Evolutionary conservation across 2,329 filamentous ascomycete genomes (phyloP), one percentile per base, ranked within the genome.

Genomic region (Botrytis galanthina): DNA sequence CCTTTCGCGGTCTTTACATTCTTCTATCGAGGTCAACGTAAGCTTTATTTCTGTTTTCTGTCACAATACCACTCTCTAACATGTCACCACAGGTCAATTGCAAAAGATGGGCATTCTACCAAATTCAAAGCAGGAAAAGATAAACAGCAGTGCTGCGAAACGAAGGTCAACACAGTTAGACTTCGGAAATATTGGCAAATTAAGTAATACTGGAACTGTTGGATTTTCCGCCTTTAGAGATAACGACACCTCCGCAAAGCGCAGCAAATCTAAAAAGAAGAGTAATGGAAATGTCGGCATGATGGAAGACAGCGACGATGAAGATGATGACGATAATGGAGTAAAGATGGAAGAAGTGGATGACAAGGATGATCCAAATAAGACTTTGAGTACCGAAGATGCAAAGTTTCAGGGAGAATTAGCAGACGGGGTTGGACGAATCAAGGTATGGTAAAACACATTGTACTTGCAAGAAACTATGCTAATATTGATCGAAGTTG

Each of bases 1-100:
- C 96, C 97, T 5, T 99, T 97, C 83, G 96, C 96, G 6, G 92
- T 93, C 14, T 99, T 99, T 82, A 98, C 97, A 42, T 99, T 99
- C 82, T 94, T 98, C 84, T 99, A 99, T 82, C 90, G 96, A 75
- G 96, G 96, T 82, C 93, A 97, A 81, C 92, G 95, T 97, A 86
- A 86, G 94, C 90, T 59, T 62, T 16, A 26, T 35, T 32, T 46
- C 20, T n/a, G 35, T 6, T 71, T 60, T 69, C 12, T 39, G 5
- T 70, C 29, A 60, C 60, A 44, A 16, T 63, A 32, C 57, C 22
- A 18, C 8, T 39, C 71, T 59, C 75, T 80, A 77, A 80, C 48
- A 64, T 64, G 7, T 64, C 62, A 37, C 29, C 5, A 66, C 57
- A 97, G 94, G 94, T 70, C 96, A 99, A 90, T 86, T 99, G 69